Evolutionary conservation across 2,329 filamentous ascomycete genomes (phyloP).

Genomic region (Colletotrichum sp.): DNA sequence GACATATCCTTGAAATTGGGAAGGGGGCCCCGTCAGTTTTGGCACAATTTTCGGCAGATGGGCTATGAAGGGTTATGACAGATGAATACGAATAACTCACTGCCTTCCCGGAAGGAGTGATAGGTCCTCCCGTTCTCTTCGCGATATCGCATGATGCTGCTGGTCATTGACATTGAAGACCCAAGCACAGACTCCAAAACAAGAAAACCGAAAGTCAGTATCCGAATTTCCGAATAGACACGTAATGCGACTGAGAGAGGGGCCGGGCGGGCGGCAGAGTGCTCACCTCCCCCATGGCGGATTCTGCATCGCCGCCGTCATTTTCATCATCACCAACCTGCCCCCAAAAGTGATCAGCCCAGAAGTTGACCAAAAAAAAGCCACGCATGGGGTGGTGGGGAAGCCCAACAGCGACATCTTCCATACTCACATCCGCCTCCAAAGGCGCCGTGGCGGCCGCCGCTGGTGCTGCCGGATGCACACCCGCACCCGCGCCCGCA

Average conservation of each 20-base stretch:
- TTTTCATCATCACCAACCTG: not conserved
- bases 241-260: not conserved
- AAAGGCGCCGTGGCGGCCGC: not conserved
- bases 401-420: not conserved
- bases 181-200: slow-evolving; percentile 7
- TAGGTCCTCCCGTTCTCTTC: slow-evolving; percentile 46
- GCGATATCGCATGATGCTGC: slow-evolving; percentile 41
- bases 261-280: not conserved
- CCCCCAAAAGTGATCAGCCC: not conserved
- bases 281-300: not conserved
- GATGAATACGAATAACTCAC: not conserved
- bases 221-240: not conserved
- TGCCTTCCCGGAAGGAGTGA: slow-evolving; percentile 35
- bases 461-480: not conserved
- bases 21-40: not conserved
- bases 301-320: not conserved
- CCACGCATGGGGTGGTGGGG: not conserved
- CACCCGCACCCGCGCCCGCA: not conserved
- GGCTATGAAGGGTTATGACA: not conserved
- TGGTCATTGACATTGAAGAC: slow-evolving; percentile 36
- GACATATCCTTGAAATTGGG: slow-evolving; percentile 24
- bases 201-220: not conserved
- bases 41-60: not conserved
- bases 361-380: not conserved
- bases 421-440: not conserved